Evolutionary conservation across 371 early-diverging fungal species (phyloP).

Genomic region (Funneliformis caledonium): DNA sequence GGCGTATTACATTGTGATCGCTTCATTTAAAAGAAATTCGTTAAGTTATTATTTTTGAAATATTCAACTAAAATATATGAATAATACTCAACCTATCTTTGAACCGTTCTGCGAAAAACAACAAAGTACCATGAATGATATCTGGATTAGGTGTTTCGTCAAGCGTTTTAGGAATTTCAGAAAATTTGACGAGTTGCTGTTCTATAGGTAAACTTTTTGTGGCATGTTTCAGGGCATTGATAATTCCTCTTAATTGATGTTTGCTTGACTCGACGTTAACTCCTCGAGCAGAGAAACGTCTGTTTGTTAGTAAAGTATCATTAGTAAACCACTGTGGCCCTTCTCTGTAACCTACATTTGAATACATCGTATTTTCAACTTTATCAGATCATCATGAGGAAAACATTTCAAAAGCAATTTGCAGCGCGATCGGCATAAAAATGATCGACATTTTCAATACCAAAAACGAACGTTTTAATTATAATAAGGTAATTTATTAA

Average conservation of each 20-base stretch:
- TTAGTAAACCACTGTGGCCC: neutral
- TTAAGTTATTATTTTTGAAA: neutral
- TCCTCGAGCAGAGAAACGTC: neutral
- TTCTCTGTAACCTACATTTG: neutral
- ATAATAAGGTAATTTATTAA: too few species aligned
- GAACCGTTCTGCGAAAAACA: conserved; percentile 16
- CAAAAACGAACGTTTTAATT: too few species aligned
- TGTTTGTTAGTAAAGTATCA: neutral
- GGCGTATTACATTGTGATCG: conserved; percentile 11
- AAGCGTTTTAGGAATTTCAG: neutral
- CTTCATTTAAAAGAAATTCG: neutral
- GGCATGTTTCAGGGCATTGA: neutral
- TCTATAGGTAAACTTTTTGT: conserved; percentile 8
- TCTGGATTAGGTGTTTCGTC: conserved; percentile 10
- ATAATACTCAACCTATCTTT: neutral
- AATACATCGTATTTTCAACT: neutral
- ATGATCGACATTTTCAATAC: too few species aligned
- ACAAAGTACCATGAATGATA: neutral
- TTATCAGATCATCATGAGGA: too few species aligned
- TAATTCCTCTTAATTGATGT: neutral
- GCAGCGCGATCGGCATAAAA: too few species aligned
- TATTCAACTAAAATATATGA: neutral
- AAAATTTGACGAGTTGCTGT: conserved; percentile 15
- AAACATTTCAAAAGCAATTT: too few species aligned
- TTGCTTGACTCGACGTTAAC: neutral